Percentiles rank a stretch among this genome's conserved stretches.
phyloP scores from a whole-genome alignment of 2,329 filamentous ascomycete genomes.

The Chrysosporium keratinophilum region DNA sequence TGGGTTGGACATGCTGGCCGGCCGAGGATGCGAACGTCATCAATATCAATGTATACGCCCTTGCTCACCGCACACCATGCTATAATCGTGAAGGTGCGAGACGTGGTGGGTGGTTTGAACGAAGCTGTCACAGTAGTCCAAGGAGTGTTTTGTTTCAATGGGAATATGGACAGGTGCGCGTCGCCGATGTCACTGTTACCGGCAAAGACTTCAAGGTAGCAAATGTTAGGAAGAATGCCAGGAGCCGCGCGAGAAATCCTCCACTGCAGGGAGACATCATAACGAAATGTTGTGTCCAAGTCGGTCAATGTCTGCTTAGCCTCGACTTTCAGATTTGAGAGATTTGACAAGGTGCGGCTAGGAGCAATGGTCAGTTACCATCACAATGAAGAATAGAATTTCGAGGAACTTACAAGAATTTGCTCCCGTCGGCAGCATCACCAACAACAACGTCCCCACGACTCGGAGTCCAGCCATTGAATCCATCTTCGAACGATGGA shows the following conservation, averaged over 20 bases:
- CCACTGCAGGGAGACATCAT: conserved; percentile 2
- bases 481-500: conserved; percentile 1
- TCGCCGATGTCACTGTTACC: not conserved
- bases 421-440: not conserved
- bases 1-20: not conserved
- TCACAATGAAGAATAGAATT: not conserved
- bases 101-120: not conserved
- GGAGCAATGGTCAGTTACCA: not conserved
- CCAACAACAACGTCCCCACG: not conserved
- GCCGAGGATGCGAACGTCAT: not conserved
- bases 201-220: not conserved
- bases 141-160: not conserved
- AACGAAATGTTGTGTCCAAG: not conserved
- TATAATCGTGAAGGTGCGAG: not conserved
- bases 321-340: not conserved
- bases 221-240: not conserved
- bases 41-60: not conserved
- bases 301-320: not conserved
- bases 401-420: not conserved
- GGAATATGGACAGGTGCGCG: not conserved
- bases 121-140: not conserved
- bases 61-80: not conserved
- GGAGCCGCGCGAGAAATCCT: not conserved
- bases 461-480: not conserved
- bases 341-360: not conserved